phyloP scores from a whole-genome alignment of 2,329 filamentous ascomycete species.

The Neopestalotiopsis sp. region DNA sequence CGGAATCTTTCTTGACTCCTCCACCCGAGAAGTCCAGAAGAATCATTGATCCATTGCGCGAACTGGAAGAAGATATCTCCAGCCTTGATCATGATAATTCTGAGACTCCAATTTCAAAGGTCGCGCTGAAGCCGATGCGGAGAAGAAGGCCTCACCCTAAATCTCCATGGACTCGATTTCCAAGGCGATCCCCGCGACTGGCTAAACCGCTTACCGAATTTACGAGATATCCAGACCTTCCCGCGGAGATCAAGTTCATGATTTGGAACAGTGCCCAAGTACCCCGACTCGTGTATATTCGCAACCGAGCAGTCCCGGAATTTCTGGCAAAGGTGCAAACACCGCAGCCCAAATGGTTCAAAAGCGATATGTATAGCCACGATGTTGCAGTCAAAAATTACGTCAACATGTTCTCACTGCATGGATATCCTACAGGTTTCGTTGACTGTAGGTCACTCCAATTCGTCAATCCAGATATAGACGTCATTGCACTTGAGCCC shows the following conservation, averaged over 20 bases:
- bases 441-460: constrained; percentile 24
- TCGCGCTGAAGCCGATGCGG: background rate
- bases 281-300: constrained; percentile 35
- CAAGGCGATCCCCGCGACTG: constrained; percentile 32
- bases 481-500: constrained; percentile 38
- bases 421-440: background rate
- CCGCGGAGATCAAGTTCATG: constrained; percentile 34
- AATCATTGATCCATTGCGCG: too few species aligned
- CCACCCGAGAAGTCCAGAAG: too few species aligned
- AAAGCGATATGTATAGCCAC: constrained; percentile 26
- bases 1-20: too few species aligned
- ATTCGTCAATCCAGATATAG: constrained; percentile 28
- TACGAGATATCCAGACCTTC: constrained; percentile 32
- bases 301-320: constrained; percentile 30
- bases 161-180: background rate
- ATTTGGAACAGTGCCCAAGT: constrained; percentile 36
- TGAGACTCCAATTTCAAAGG: too few species aligned
- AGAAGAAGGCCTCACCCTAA: background rate
- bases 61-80: too few species aligned
- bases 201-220: constrained; percentile 35
- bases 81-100: too few species aligned
- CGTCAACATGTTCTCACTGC: constrained; percentile 29
- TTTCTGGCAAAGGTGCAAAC: constrained; percentile 29
- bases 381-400: constrained; percentile 30
- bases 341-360: constrained; percentile 33